A percentile compares a stretch with the other conserved stretches of the same genome.
phyloP scores from a whole-genome alignment of 2,329 filamentous ascomycete species.

The Blastomyces gilchristii region DNA sequence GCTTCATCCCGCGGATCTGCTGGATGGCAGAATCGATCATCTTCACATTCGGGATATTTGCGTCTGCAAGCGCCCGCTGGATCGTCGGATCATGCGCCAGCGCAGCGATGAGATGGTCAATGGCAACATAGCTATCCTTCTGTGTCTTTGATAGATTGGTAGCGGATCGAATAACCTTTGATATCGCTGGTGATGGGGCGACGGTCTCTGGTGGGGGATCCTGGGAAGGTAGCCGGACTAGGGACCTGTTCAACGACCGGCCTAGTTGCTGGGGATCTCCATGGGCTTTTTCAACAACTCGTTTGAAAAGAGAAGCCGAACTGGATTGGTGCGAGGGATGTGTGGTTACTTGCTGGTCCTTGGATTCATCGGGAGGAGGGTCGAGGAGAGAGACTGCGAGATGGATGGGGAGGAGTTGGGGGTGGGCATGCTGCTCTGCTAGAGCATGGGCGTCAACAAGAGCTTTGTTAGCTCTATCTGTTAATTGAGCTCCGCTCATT shows the following conservation, averaged over 20 bases:
- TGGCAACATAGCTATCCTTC: slow-evolving; percentile 87
- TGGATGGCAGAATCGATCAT: slow-evolving; percentile 83
- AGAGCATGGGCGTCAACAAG: slow-evolving; percentile 79
- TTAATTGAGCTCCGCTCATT: slow-evolving; percentile 57
- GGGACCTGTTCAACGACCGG: slow-evolving; percentile 76
- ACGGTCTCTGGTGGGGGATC: slow-evolving; percentile 88
- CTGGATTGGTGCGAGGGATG: slow-evolving; percentile 57
- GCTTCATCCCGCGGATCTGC: slow-evolving; percentile 80
- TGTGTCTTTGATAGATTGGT: slow-evolving; percentile 93
- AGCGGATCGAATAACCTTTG: slow-evolving; percentile 70
- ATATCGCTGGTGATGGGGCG: slow-evolving; percentile 69
- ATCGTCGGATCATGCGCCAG: slow-evolving; percentile 69
- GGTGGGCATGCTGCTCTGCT: slow-evolving; percentile 81
- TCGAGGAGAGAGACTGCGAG: slow-evolving; percentile 54
- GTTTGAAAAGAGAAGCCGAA: slow-evolving; percentile 71
- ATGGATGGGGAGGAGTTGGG: slow-evolving; percentile 82
- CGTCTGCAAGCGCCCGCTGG: slow-evolving; percentile 64
- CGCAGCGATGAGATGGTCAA: slow-evolving; percentile 86
- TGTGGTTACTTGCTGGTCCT: slow-evolving; percentile 59
- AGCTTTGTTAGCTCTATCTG: slow-evolving; percentile 82
- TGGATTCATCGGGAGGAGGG: slow-evolving; percentile 47
- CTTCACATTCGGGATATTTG: slow-evolving; percentile 85
- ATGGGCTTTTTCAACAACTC: slow-evolving; percentile 87
- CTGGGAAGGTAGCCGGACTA: slow-evolving; percentile 87
- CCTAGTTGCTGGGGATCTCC: slow-evolving; percentile 86